Evolutionary conservation across 768 basidiomycete species (phyloP).

Genomic region (Terana coerulea): DNA sequence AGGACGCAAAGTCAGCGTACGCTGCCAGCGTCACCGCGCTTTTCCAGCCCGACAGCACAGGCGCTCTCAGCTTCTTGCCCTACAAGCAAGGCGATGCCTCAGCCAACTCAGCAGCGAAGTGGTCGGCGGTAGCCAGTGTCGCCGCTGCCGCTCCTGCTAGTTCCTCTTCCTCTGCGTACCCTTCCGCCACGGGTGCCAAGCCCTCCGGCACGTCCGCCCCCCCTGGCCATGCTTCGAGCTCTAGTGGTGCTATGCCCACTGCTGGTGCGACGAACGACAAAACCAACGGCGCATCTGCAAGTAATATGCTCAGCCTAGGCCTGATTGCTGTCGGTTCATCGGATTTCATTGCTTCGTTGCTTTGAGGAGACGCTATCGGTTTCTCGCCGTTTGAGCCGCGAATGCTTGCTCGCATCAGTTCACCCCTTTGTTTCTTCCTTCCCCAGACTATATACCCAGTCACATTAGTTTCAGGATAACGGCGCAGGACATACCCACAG

Average conservation of each 20-base stretch:
- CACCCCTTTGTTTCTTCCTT: too few species aligned
- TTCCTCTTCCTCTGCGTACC: constrained; percentile 8
- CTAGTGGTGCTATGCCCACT: background rate
- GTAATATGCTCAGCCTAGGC: constrained; percentile 1
- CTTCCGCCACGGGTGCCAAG: background rate
- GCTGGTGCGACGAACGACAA: too few species aligned
- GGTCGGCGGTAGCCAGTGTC: constrained; percentile 44
- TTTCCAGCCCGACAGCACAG: constrained; percentile 63
- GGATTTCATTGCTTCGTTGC: background rate
- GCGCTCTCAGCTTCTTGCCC: constrained; percentile 57
- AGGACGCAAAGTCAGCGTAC: constrained; percentile 60
- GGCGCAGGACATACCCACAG: too few species aligned
- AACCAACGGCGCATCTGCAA: background rate
- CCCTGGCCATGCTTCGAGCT: background rate
- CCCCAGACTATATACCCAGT: too few species aligned
- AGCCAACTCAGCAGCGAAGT: constrained; percentile 43
- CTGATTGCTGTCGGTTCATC: background rate
- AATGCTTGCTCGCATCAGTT: too few species aligned
- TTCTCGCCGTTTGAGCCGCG: too few species aligned
- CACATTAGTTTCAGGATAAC: too few species aligned
- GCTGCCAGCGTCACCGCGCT: constrained; percentile 58
- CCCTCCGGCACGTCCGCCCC: background rate
- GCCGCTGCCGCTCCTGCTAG: constrained; percentile 30
- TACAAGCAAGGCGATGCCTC: constrained; percentile 43
- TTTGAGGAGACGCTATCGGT: too few species aligned